Conservation (phyloP, 108 stramenopile genomes). For the Nitzschia sp. region DNA sequence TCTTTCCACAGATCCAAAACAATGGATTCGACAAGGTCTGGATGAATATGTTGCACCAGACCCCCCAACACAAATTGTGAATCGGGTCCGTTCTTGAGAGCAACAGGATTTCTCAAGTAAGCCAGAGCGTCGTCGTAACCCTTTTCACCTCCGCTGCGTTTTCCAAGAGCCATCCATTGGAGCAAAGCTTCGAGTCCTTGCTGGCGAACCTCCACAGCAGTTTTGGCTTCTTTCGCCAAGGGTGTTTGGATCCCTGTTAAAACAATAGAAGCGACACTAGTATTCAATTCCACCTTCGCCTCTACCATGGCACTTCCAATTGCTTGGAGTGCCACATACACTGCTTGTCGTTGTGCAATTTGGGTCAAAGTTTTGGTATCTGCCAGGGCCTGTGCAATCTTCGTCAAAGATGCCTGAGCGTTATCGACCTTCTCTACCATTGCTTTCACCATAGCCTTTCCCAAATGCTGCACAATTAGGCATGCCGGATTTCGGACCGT, state of each 20-base stretch:
- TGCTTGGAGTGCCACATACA: conserved; percentile 9
- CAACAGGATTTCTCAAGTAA: conserved; percentile 49
- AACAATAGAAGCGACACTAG: conserved; percentile 9
- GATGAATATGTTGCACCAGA: conserved; percentile 31
- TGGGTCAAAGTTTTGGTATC: conserved; percentile 21
- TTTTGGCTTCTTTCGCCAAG: conserved; percentile 56
- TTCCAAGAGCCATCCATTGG: conserved; percentile 58
- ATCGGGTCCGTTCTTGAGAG: conserved; percentile 51
- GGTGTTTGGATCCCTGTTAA: conserved; percentile 17
- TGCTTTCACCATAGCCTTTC: not conserved
- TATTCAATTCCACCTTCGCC: not conserved
- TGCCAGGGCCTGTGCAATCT: conserved; percentile 9
- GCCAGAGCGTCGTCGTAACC: conserved; percentile 52
- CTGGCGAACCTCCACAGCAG: conserved; percentile 37
- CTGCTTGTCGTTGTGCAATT: conserved; percentile 26
- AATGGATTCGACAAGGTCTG: conserved; percentile 44
- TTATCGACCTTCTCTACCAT: not conserved
- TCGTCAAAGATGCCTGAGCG: not conserved
- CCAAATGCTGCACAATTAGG: conserved; percentile 19
- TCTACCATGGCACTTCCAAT: conserved; percentile 14
- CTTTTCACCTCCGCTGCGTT: conserved; percentile 22
- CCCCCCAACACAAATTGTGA: conserved; percentile 18
- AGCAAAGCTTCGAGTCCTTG: conserved; percentile 49
- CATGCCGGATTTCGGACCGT: conserved; percentile 13
- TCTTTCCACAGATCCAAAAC: conserved; percentile 53